These are phyloP conservation scores for Alternaria conjuncta DNA, from an alignment of 2,329 filamentous ascomycete genomes.

Conservation along the genomic window DNA sequence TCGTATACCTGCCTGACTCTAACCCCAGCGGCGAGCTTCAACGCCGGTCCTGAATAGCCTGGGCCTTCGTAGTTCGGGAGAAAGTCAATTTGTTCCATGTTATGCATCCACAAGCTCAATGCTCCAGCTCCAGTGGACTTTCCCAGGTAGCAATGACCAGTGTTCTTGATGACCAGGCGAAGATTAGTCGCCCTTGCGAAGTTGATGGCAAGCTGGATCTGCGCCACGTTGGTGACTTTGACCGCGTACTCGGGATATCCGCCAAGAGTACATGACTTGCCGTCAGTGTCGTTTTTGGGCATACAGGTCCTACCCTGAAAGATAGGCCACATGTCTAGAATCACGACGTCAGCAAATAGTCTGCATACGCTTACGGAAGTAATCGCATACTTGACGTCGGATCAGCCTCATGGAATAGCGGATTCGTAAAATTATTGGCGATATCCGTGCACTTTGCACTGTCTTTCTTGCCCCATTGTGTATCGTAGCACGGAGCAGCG, in stretches of 20 bases:
- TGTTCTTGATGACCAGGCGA: slow-evolving; percentile 41
- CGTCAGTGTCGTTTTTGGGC: not conserved
- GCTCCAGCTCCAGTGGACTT: slow-evolving; percentile 32
- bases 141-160: slow-evolving; percentile 39
- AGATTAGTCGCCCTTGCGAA: slow-evolving; percentile 36
- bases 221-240: slow-evolving; percentile 29
- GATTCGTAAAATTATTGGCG: slow-evolving; percentile 12
- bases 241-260: slow-evolving; percentile 37
- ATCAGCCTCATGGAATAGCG: slow-evolving; percentile 37
- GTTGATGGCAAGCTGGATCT: slow-evolving; percentile 38
- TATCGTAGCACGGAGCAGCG: slow-evolving; percentile 25
- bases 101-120: slow-evolving; percentile 41
- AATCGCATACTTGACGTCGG: slow-evolving; percentile 8
- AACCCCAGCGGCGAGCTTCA: slow-evolving; percentile 39
- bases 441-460: slow-evolving; percentile 14
- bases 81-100: slow-evolving; percentile 36
- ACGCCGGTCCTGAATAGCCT: slow-evolving; percentile 35
- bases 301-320: slow-evolving; percentile 38
- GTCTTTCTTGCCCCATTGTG: slow-evolving; percentile 16
- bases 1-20: slow-evolving; percentile 38
- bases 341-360: not conserved
- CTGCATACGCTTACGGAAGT: not conserved
- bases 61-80: slow-evolving; percentile 20
- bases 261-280: slow-evolving; percentile 22
- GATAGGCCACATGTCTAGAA: slow-evolving; percentile 29